A percentile compares a stretch with the other conserved stretches of the same genome.
phyloP scores from a whole-genome alignment of 148 eudicot genomes.

The Cornus kousa region DNA sequence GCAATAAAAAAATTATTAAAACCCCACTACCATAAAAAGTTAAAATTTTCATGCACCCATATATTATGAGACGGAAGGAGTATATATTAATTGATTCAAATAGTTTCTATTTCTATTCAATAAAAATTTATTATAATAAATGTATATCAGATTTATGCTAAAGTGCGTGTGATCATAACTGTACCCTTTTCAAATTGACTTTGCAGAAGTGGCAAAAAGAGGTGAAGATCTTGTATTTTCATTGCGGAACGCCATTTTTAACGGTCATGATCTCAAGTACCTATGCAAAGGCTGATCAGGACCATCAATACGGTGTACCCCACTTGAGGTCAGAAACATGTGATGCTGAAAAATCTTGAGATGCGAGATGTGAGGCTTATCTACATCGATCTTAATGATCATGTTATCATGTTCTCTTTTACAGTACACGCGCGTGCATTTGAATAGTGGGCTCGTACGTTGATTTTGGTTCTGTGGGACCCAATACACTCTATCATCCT shows the following conservation, averaged over 20 bases:
- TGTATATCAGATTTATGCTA: too few relatives aligned
- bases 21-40: too few relatives aligned
- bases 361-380: background rate
- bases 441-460: background rate
- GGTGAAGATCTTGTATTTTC: background rate
- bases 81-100: too few relatives aligned
- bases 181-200: background rate
- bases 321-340: background rate
- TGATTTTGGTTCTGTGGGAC: background rate
- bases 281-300: background rate
- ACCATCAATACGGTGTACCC: background rate
- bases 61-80: too few relatives aligned
- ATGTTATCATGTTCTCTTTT: background rate
- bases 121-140: too few relatives aligned
- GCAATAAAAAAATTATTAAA: too few relatives aligned
- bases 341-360: background rate
- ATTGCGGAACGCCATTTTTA: background rate
- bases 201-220: background rate
- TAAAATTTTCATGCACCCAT: too few relatives aligned
- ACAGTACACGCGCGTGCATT: slow-evolving; percentile 1
- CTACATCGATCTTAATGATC: background rate
- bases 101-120: too few relatives aligned
- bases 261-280: background rate
- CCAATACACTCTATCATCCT: background rate
- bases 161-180: background rate